Conservation (phyloP, 106 monocot species). For the Ottelia alismoides region DNA sequence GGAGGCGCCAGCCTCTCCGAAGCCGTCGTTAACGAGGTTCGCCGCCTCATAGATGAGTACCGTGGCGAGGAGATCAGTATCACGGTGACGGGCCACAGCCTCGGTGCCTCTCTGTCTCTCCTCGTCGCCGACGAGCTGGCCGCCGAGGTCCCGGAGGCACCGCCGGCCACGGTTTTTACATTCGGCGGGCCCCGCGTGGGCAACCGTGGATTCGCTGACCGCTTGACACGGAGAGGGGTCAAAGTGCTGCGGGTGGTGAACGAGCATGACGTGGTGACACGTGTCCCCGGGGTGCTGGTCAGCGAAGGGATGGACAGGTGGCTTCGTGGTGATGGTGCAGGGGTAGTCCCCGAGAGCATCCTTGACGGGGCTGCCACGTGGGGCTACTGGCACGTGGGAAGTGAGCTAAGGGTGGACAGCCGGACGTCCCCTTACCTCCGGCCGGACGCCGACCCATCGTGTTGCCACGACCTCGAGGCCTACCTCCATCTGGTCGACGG, state of each 20-base stretch:
- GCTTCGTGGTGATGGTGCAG: too few species aligned
- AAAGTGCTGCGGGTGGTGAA: constrained; percentile 17
- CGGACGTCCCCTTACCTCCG: constrained; percentile 6
- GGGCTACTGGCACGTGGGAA: constrained; percentile 12
- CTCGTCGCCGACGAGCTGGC: constrained; percentile 13
- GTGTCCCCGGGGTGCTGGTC: constrained; percentile 9
- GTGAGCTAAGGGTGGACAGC: constrained; percentile 8
- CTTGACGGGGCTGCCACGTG: neutral
- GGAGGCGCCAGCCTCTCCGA: constrained; percentile 19
- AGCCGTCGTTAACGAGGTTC: constrained; percentile 17
- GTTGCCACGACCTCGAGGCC: constrained; percentile 19
- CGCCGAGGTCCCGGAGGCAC: neutral
- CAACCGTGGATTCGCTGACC: constrained; percentile 8
- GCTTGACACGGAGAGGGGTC: constrained; percentile 1
- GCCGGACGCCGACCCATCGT: constrained; percentile 9
- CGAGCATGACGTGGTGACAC: constrained; percentile 14
- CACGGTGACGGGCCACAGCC: constrained; percentile 29
- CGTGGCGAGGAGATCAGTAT: constrained; percentile 40
- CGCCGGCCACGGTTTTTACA: constrained; percentile 11
- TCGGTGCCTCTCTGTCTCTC: constrained; percentile 14
- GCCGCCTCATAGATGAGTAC: constrained; percentile 31
- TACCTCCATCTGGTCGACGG: constrained; percentile 20
- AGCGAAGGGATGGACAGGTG: neutral
- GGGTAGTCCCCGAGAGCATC: neutral
- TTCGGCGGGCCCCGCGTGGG: constrained; percentile 21